Conservation (phyloP, 2,329 filamentous ascomycete genomes). For the Cladosporium sp. region DNA sequence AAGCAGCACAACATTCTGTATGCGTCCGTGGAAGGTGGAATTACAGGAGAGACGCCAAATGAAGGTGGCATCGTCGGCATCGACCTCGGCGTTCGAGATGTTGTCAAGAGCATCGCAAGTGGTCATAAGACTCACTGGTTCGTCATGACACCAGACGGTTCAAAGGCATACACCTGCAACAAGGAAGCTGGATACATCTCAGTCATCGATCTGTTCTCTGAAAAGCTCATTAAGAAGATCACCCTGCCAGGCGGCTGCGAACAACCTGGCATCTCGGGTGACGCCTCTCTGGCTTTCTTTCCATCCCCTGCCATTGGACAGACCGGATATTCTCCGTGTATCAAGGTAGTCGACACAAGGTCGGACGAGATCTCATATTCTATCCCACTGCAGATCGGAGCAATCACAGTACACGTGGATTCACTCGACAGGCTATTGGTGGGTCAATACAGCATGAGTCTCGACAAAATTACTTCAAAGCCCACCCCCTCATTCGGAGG, state of each 20-base stretch:
- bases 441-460: neutral
- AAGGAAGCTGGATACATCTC: slow-evolving; percentile 12
- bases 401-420: neutral
- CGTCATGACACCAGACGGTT: slow-evolving; percentile 16
- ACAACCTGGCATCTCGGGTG: neutral
- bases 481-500: neutral
- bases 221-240: neutral
- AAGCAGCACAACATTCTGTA: slow-evolving; percentile 12
- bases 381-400: neutral
- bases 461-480: neutral
- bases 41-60: neutral
- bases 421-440: neutral
- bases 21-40: slow-evolving; percentile 12
- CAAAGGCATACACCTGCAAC: slow-evolving; percentile 17
- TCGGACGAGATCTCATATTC: neutral
- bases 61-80: slow-evolving; percentile 16
- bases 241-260: neutral
- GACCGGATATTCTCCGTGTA: neutral
- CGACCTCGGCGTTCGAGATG: slow-evolving; percentile 7
- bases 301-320: neutral
- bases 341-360: neutral
- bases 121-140: slow-evolving; percentile 17
- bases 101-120: slow-evolving; percentile 14
- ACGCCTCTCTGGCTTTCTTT: neutral
- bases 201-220: neutral